These are phyloP conservation scores for Colletotrichum zoysiae DNA, from an alignment of 2,329 filamentous ascomycete species.

Conservation along the genomic window DNA sequence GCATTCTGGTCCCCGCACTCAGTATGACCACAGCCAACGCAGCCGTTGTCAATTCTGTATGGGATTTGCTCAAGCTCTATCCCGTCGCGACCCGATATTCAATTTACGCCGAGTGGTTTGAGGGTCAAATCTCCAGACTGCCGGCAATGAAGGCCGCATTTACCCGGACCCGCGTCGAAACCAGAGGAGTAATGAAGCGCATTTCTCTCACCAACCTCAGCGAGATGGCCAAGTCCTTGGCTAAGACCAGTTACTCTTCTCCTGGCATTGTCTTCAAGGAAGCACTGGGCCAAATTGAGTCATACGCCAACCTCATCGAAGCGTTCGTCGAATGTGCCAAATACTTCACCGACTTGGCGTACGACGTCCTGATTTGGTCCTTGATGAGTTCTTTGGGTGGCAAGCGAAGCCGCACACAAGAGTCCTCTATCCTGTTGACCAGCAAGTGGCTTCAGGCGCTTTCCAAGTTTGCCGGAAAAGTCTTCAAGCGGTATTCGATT, in stretches of 20 bases:
- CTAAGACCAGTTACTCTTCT: constrained; percentile 91
- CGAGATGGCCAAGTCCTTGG: constrained; percentile 87
- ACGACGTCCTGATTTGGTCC: constrained; percentile 94
- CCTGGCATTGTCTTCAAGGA: constrained; percentile 93
- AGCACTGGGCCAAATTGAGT: constrained; percentile 90
- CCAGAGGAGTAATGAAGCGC: constrained; percentile 87
- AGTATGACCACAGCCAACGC: constrained; percentile 89
- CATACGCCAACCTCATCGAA: constrained; percentile 94
- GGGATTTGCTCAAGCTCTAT: constrained; percentile 83
- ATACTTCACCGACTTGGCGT: constrained; percentile 92
- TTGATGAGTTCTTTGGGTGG: constrained; percentile 79
- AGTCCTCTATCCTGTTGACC: constrained; percentile 76
- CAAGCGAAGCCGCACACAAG: constrained; percentile 73
- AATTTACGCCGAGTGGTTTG: constrained; percentile 95
- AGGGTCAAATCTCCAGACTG: constrained; percentile 79
- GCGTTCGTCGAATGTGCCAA: constrained; percentile 94
- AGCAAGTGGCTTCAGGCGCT: constrained; percentile 93
- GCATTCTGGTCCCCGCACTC: constrained; percentile 87
- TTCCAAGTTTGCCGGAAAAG: constrained; percentile 89
- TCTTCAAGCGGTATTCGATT: constrained; percentile 86
- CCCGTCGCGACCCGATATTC: constrained; percentile 82
- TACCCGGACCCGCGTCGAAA: constrained; percentile 80
- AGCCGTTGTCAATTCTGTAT: constrained; percentile 86
- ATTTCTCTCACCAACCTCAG: constrained; percentile 89
- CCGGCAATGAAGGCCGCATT: constrained; percentile 86